These are phyloP conservation scores for Schwanniomyces vanrijiae DNA, from an alignment of 805 yeast species.

Conservation along the genomic window DNA sequence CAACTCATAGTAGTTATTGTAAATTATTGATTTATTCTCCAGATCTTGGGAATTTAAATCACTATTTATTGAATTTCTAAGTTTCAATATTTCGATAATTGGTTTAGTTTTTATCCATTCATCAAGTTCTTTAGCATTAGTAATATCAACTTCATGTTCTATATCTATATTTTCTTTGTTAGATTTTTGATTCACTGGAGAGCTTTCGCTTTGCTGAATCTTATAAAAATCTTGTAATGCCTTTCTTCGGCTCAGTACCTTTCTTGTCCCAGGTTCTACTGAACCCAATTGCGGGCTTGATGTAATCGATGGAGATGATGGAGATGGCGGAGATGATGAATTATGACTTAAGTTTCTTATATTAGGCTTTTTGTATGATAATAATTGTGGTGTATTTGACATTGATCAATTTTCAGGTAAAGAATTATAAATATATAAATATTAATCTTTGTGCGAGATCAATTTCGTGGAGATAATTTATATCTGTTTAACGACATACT, in stretches of 20 bases:
- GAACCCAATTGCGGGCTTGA: conserved; percentile 3
- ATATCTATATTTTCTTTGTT: not conserved
- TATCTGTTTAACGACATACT: not conserved
- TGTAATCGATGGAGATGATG: conserved; percentile 3
- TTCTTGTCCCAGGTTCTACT: conserved; percentile 15
- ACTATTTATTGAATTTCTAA: conserved; percentile 37
- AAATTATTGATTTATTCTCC: conserved; percentile 67
- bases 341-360: conserved; percentile 1
- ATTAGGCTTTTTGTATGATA: conserved; percentile 31
- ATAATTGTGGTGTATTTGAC: conserved; percentile 13
- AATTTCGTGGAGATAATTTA: not conserved
- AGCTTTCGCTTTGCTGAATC: conserved; percentile 20
- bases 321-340: not conserved
- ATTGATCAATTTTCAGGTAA: not conserved
- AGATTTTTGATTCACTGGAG: not conserved
- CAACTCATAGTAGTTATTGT: conserved; percentile 73
- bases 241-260: conserved; percentile 38
- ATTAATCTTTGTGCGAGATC: not conserved
- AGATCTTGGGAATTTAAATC: conserved; percentile 54
- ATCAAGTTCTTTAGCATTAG: conserved; percentile 17
- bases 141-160: conserved; percentile 7
- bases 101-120: conserved; percentile 21
- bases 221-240: conserved; percentile 44
- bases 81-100: conserved; percentile 29
- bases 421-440: not conserved